Percentiles rank a stretch among this genome's conserved stretches.
Conservation (phyloP, 129 eudicot genomes). For the Artemisia argyi region DNA sequence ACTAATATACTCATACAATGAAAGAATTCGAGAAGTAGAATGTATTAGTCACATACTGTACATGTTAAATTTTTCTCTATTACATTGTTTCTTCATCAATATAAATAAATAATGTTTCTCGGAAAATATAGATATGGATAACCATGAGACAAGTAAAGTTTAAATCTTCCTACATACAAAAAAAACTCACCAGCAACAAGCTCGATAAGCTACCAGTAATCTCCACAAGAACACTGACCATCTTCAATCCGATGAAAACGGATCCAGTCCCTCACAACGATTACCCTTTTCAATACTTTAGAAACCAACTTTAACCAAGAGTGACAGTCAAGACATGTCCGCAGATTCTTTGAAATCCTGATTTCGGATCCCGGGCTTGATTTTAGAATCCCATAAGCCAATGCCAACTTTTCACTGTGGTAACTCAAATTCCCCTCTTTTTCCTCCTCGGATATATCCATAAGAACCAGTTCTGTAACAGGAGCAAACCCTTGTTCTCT, state of each 20-base stretch:
- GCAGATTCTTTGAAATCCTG: constrained; percentile 63
- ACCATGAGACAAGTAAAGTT: not conserved
- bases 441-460: constrained; percentile 92
- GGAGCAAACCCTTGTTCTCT: constrained; percentile 54
- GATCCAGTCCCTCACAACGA: constrained; percentile 73
- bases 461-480: constrained; percentile 62
- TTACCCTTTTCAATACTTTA: constrained; percentile 60
- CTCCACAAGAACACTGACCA: constrained; percentile 77
- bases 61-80: too few relatives aligned
- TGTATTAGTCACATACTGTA: not conserved
- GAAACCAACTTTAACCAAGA: constrained; percentile 74
- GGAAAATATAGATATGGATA: not conserved
- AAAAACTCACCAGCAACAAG: constrained; percentile 9
- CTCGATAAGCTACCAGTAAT: constrained; percentile 65
- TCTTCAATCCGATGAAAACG: constrained; percentile 79
- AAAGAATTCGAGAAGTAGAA: not conserved
- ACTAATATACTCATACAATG: not conserved
- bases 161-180: not conserved
- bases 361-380: constrained; percentile 74
- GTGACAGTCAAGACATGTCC: constrained; percentile 89
- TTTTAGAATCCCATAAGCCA: constrained; percentile 63
- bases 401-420: constrained; percentile 85
- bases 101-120: too few relatives aligned
- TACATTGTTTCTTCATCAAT: too few relatives aligned
- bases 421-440: constrained; percentile 73